phyloP scores from a whole-genome alignment of 805 yeast species.

The Starmera amethionina region DNA sequence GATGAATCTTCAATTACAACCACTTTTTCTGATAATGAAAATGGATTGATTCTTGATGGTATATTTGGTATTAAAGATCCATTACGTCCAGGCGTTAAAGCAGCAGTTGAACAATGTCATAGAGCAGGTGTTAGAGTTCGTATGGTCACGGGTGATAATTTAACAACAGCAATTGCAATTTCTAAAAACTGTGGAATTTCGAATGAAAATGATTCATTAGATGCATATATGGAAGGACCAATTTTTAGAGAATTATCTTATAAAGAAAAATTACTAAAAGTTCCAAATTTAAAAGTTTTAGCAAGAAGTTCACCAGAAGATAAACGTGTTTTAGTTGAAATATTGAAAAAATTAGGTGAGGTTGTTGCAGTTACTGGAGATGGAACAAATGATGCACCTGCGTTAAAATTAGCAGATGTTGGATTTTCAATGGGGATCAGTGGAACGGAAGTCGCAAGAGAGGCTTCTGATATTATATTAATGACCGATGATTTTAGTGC shows the following conservation, averaged over 20 bases:
- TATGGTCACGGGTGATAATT: slow-evolving; percentile 97
- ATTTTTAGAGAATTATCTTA: slow-evolving; percentile 59
- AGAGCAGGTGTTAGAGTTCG: slow-evolving; percentile 90
- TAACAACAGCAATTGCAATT: slow-evolving; percentile 86
- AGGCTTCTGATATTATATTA: slow-evolving; percentile 85
- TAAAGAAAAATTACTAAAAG: slow-evolving; percentile 44
- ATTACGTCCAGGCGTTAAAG: slow-evolving; percentile 78
- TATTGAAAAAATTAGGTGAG: slow-evolving; percentile 71
- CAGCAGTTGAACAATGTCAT: slow-evolving; percentile 79
- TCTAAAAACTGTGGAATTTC: slow-evolving; percentile 77
- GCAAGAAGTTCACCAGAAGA: slow-evolving; percentile 97
- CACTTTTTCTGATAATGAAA: background rate
- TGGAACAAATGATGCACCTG: slow-evolving; percentile 99
- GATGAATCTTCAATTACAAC: slow-evolving; percentile 10
- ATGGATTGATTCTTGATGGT: slow-evolving; percentile 49
- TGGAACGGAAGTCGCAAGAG: slow-evolving; percentile 98
- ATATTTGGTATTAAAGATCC: slow-evolving; percentile 96
- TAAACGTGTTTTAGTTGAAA: slow-evolving; percentile 76
- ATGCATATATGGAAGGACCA: slow-evolving; percentile 85
- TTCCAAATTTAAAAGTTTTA: slow-evolving; percentile 72
- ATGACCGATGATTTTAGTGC: slow-evolving; percentile 94
- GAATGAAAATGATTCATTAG: slow-evolving; percentile 34
- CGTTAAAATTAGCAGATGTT: slow-evolving; percentile 90
- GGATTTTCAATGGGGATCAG: slow-evolving; percentile 98
- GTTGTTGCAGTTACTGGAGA: slow-evolving; percentile 99